These are phyloP conservation scores for Chlamydomonas urium DNA, from an alignment of 139 green algal species.

Conservation along the genomic window DNA sequence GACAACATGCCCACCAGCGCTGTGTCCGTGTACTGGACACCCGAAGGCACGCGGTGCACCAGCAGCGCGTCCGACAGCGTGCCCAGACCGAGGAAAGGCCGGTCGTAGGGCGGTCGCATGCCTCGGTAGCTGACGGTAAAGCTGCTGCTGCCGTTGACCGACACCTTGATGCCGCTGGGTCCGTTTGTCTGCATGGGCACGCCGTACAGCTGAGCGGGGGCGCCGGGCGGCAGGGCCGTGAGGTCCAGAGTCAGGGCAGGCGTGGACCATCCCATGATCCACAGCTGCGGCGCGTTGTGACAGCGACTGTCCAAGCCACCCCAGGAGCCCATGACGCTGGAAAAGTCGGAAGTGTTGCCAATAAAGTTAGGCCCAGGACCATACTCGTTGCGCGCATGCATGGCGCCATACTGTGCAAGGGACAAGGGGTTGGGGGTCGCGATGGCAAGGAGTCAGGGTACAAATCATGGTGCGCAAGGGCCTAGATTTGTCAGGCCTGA, in stretches of 20 bases:
- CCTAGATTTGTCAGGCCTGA: too few species aligned
- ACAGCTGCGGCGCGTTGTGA: constrained; percentile 9
- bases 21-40: constrained; percentile 7
- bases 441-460: too few species aligned
- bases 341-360: neutral
- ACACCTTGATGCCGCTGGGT: neutral
- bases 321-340: constrained; percentile 4
- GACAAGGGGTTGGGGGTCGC: too few species aligned
- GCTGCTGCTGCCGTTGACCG: neutral
- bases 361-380: neutral
- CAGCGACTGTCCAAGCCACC: neutral
- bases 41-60: constrained; percentile 5
- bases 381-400: neutral
- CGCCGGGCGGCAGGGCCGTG: neutral
- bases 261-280: constrained; percentile 7
- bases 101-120: neutral
- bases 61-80: neutral
- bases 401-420: too few species aligned
- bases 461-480: too few species aligned
- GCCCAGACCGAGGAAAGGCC: neutral
- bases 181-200: neutral
- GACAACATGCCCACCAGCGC: neutral
- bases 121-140: constrained; percentile 2
- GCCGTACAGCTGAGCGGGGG: neutral
- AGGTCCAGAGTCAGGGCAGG: neutral